Evolutionary conservation across 305 asterid genomes (phyloP), one percentile per base, ranked within the genome.

Genomic region (Fraxinus floribunda): DNA sequence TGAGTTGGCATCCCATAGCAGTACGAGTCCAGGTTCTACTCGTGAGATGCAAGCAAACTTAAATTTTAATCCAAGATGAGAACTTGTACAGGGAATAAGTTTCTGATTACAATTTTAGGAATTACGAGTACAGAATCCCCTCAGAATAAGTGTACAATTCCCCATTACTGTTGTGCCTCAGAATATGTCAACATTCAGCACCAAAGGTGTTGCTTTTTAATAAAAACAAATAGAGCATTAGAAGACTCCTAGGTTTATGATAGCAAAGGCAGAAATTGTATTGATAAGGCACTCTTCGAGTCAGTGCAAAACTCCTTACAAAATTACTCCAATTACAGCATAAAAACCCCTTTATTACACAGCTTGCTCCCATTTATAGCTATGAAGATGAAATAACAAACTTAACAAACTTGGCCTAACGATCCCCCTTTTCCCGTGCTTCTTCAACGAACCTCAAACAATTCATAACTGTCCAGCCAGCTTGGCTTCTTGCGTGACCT

Each of bases 1-100:
- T 81, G 82, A 76, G 62, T 82, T 64, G 84, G 91, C 91, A 80
- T 89, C 89, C 87, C 83, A 84, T 85, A 81, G 89, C 86, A 83
- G 88, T 78, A 41, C 60, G 82, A 84, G 70, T 77, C 20, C 2
- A 3, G 71, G 78, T 85, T 86, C 89, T 90, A 90, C 89, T 88
- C 82, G 88, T 88, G 88, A 86, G 90, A 80, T 81, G 89, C 80
- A 78, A 76, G 78, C 72, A 66, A 81, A 76, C 76, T 26, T 32
- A 24, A 26, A 38, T 83, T 83, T 79, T 75, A 41, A 75, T 78
- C 79, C 78, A 76, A 32, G 85, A 36, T 16, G 46, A 80, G 39
- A 46, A 13, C 79, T 75, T 84, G 90, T 89, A 86, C 85, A 86
- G 83, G 73, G 78, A 84, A 84, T 74, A 82, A 82, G 72, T 24